Percentiles rank a stretch among this genome's conserved stretches.
Evolutionary conservation across 768 basidiomycete genomes (phyloP).

Genomic region (Lactifluus hygrophoroides): DNA sequence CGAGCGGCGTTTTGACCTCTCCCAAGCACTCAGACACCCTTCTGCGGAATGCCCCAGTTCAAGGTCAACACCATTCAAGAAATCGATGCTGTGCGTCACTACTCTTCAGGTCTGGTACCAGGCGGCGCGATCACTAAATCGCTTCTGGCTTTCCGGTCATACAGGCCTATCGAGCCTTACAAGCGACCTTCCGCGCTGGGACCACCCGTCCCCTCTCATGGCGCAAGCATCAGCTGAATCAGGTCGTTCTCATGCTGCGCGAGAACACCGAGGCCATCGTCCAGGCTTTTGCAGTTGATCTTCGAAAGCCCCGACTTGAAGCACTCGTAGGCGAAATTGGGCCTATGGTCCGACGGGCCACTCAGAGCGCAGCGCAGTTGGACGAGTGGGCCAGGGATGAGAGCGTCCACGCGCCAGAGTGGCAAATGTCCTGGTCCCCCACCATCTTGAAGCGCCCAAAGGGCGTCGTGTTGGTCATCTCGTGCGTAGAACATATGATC

Average conservation of each 20-base stretch:
- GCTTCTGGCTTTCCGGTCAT: no score
- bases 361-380: constrained; percentile 33
- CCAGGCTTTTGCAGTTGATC: constrained; percentile 33
- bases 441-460: constrained; percentile 49
- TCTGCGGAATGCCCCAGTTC: constrained; percentile 3
- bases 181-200: constrained; percentile 49
- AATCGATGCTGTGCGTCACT: background rate
- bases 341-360: constrained; percentile 26
- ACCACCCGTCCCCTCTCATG: constrained; percentile 53
- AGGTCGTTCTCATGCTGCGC: constrained; percentile 51
- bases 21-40: background rate
- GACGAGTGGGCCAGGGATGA: constrained; percentile 50
- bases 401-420: constrained; percentile 30
- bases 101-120: background rate
- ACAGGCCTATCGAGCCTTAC: constrained; percentile 10
- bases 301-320: constrained; percentile 25
- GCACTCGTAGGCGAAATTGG: constrained; percentile 34
- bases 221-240: constrained; percentile 56
- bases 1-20: no score
- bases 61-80: constrained; percentile 5
- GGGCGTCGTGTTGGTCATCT: constrained; percentile 52
- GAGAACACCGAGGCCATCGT: constrained; percentile 50
- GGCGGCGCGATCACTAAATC: background rate
- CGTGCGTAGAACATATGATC: constrained; percentile 39
- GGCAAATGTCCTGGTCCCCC: constrained; percentile 45